Percentiles rank a stretch among this genome's conserved stretches.
These are phyloP conservation scores for Cinnamomum chago DNA, from an alignment of 164 flowering plant genomes.

Conservation along the genomic window DNA sequence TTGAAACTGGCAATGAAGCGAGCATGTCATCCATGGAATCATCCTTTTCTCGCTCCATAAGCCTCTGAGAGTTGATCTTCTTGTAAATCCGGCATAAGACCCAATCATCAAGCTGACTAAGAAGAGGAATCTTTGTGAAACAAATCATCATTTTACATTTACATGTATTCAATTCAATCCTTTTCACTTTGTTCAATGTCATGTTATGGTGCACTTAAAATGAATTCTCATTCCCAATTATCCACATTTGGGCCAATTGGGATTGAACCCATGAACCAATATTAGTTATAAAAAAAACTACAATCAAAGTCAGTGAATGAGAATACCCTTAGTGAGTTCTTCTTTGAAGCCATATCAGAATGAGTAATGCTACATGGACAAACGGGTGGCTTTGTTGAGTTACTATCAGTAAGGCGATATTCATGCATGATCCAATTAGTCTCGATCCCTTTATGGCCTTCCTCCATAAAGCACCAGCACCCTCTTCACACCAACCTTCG, in stretches of 20 bases:
- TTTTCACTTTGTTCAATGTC: background rate
- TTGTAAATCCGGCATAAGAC: conserved; percentile 92
- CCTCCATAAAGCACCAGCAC: no score
- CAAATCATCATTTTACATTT: background rate
- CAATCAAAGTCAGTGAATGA: background rate
- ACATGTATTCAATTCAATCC: background rate
- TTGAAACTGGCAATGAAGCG: conserved; percentile 29
- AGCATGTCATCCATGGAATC: conserved; percentile 57
- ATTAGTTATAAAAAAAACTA: no score
- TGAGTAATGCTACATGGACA: no score
- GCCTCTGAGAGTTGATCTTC: conserved; percentile 60
- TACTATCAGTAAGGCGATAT: no score
- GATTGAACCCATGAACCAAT: background rate
- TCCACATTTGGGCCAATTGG: background rate
- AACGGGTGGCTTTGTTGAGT: no score
- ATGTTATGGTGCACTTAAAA: no score
- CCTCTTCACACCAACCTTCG: no score
- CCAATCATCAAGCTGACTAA: conserved; percentile 85
- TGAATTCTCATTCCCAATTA: background rate
- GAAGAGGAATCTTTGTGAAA: no score
- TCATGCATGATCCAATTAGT: no score
- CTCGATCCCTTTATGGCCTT: no score
- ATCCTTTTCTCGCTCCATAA: conserved; percentile 50
- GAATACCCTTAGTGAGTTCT: conserved; percentile 82
- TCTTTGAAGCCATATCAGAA: no score